Evolutionary conservation across 371 early-diverging fungal species (phyloP).

Genomic region (Mortierella sp.): DNA sequence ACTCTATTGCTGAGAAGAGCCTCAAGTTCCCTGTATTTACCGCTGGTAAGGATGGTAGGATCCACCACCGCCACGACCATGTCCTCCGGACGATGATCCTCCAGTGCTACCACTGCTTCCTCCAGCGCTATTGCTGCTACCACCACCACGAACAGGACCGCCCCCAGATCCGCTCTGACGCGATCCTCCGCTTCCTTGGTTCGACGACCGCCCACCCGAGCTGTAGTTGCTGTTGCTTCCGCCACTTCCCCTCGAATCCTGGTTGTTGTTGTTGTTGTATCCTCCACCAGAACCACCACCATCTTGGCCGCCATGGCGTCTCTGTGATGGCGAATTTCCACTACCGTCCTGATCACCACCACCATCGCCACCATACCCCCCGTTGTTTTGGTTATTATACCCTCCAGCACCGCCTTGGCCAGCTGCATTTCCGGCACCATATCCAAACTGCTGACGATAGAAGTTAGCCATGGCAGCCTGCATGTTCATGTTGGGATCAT

Average conservation of each 20-base stretch:
- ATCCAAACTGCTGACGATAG: constrained; percentile 44
- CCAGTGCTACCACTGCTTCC: constrained; percentile 25
- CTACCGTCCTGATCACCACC: constrained; percentile 21
- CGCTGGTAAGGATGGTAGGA: constrained; percentile 57
- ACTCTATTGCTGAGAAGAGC: background rate
- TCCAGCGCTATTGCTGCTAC: constrained; percentile 18
- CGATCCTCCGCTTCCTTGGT: constrained; percentile 28
- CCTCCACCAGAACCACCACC: constrained; percentile 14
- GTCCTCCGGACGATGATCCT: constrained; percentile 34
- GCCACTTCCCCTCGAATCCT: constrained; percentile 46
- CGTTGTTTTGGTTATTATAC: constrained; percentile 5
- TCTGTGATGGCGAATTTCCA: constrained; percentile 29
- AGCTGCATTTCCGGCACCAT: constrained; percentile 16
- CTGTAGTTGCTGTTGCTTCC: constrained; percentile 39
- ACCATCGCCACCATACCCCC: constrained; percentile 10
- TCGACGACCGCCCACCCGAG: constrained; percentile 21
- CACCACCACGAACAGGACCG: constrained; percentile 51
- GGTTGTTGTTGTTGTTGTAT: constrained; percentile 37
- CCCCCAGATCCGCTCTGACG: constrained; percentile 49
- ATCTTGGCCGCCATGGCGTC: constrained; percentile 32
- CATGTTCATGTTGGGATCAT: constrained; percentile 33
- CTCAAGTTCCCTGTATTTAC: background rate
- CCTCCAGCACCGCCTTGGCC: constrained; percentile 9
- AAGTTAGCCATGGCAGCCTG: constrained; percentile 30
- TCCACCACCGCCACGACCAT: constrained; percentile 41